phyloP scores from a whole-genome alignment of 352 stramenopile species.

The Pythium rishiriense region DNA sequence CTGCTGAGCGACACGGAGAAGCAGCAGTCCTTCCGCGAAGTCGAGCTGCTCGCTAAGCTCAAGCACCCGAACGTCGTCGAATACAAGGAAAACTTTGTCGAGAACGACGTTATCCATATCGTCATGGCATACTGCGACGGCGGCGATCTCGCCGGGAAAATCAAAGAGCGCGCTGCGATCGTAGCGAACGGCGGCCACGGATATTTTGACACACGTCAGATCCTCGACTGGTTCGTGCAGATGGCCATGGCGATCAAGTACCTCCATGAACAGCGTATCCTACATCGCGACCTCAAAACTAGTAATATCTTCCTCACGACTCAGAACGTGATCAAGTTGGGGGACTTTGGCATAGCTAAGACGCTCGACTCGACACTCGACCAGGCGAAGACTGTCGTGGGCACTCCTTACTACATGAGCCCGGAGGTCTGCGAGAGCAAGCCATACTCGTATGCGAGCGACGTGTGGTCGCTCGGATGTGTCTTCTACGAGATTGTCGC shows the following conservation, averaged over 20 bases:
- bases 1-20: conserved; percentile 77
- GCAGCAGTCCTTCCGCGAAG: conserved; percentile 78
- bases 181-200: conserved; percentile 34
- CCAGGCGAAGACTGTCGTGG: conserved; percentile 89
- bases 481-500: conserved; percentile 90
- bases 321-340: conserved; percentile 89
- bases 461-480: conserved; percentile 93
- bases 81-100: conserved; percentile 92
- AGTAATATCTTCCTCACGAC: conserved; percentile 92
- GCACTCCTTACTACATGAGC: conserved; percentile 94
- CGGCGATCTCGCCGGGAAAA: conserved; percentile 72
- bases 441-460: conserved; percentile 90
- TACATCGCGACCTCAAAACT: conserved; percentile 95
- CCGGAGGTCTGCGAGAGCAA: conserved; percentile 93
- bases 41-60: conserved; percentile 90
- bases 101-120: conserved; percentile 88
- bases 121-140: conserved; percentile 96
- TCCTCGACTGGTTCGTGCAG: conserved; percentile 92
- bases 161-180: conserved; percentile 49
- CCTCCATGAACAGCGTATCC: conserved; percentile 89
- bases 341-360: conserved; percentile 93
- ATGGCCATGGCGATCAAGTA: conserved; percentile 94
- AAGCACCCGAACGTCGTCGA: conserved; percentile 94
- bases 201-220: conserved; percentile 62
- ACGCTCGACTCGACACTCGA: conserved; percentile 81